These are phyloP conservation scores for Colletotrichum higginsianum DNA, from an alignment of 2,329 filamentous ascomycete species.

Conservation along the genomic window DNA sequence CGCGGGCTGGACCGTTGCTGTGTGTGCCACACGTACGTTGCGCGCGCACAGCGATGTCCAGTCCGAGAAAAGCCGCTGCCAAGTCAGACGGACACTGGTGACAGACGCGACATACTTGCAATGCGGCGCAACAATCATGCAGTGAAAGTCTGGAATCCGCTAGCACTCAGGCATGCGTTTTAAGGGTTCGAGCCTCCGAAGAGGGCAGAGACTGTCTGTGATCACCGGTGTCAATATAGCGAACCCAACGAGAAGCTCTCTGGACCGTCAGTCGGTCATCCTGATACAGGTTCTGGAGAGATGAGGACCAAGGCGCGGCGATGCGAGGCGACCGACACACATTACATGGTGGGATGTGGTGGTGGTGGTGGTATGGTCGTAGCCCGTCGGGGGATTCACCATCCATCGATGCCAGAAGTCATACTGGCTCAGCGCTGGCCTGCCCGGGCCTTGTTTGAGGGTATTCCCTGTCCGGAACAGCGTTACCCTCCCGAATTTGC, in stretches of 20 bases:
- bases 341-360: not conserved
- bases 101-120: conserved; percentile 15
- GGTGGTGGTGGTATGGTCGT: conserved; percentile 5
- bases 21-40: not conserved
- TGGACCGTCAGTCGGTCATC: not conserved
- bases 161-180: not conserved
- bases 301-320: conserved; percentile 9
- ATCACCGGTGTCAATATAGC: not conserved
- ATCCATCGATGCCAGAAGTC: not conserved
- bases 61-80: conserved; percentile 12
- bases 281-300: not conserved
- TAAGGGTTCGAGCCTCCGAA: not conserved
- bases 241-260: not conserved
- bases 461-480: conserved; percentile 30
- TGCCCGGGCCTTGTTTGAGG: conserved; percentile 20
- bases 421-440: conserved; percentile 6
- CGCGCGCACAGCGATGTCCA: not conserved
- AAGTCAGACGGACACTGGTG: conserved; percentile 9
- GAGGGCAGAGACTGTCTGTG: not conserved
- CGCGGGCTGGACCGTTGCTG: conserved; percentile 22
- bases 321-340: not conserved
- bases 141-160: not conserved
- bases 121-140: not conserved
- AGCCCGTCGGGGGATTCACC: not conserved
- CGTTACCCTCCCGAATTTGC: not conserved